Percentiles rank a stretch among this genome's conserved stretches.
Evolutionary conservation across 192 early-diverging fungal species (phyloP).

Genomic region (Oehlia diaphana): DNA sequence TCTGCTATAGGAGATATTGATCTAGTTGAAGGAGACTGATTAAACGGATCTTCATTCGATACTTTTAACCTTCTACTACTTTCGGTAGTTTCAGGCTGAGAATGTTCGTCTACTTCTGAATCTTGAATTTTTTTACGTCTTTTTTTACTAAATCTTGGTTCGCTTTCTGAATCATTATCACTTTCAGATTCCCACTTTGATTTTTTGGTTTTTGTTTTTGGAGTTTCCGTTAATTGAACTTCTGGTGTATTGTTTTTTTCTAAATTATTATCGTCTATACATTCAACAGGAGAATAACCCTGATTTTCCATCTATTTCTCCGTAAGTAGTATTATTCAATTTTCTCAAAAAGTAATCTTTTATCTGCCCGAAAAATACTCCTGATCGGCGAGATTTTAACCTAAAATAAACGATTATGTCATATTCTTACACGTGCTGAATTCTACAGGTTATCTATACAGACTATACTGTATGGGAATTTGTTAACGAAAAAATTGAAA

Average conservation of each 20-base stretch:
- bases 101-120: background rate
- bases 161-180: slow-evolving; percentile 9
- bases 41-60: background rate
- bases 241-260: background rate
- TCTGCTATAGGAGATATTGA: background rate
- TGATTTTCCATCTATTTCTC: too few species aligned
- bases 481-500: too few species aligned
- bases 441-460: too few species aligned
- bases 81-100: background rate
- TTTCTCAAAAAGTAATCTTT: too few species aligned
- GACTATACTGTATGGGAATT: too few species aligned
- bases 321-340: too few species aligned
- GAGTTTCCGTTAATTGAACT: background rate
- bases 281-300: too few species aligned
- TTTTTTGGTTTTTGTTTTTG: slow-evolving; percentile 19
- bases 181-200: slow-evolving; percentile 29
- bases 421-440: too few species aligned
- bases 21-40: background rate
- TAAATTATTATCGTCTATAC: too few species aligned
- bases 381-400: too few species aligned
- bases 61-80: background rate
- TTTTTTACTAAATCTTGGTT: background rate
- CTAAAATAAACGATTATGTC: too few species aligned
- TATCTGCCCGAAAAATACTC: too few species aligned
- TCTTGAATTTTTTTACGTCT: slow-evolving; percentile 4